Conservation (phyloP, 192 early-diverging fungal genomes). For the Coemansia sp. region DNA sequence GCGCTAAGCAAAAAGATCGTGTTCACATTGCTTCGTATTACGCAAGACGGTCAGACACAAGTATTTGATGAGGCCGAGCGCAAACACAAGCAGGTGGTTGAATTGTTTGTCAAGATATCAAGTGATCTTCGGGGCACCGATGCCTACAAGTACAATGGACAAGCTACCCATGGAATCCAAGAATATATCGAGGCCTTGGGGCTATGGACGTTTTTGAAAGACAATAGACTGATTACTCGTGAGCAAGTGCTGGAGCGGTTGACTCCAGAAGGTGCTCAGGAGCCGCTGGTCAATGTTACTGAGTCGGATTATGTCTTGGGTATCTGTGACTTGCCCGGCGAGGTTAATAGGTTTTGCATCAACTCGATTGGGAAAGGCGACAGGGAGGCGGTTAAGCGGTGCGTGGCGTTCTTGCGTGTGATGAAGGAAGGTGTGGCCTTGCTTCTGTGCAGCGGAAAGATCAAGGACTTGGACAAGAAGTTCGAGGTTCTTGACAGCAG, state of each 20-base stretch:
- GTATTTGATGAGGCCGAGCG: slow-evolving; percentile 43
- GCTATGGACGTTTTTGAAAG: slow-evolving; percentile 44
- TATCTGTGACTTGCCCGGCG: slow-evolving; percentile 60
- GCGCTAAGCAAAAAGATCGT: slow-evolving; percentile 56
- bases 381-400: slow-evolving; percentile 33
- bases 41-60: slow-evolving; percentile 22
- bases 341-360: slow-evolving; percentile 61
- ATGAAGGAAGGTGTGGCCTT: slow-evolving; percentile 49
- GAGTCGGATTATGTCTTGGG: slow-evolving; percentile 59
- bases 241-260: slow-evolving; percentile 35
- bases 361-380: slow-evolving; percentile 57
- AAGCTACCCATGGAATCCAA: slow-evolving; percentile 42
- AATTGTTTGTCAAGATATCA: slow-evolving; percentile 29
- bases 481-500: slow-evolving; percentile 39
- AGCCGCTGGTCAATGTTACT: slow-evolving; percentile 22
- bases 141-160: slow-evolving; percentile 40
- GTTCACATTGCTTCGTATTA: slow-evolving; percentile 51
- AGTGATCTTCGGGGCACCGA: slow-evolving; percentile 47
- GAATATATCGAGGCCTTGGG: slow-evolving; percentile 56
- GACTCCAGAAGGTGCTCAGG: not conserved
- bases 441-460: slow-evolving; percentile 10
- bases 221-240: slow-evolving; percentile 32
- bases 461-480: slow-evolving; percentile 41
- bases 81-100: slow-evolving; percentile 33
- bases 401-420: slow-evolving; percentile 45